phyloP scores from a whole-genome alignment of 2,329 filamentous ascomycete genomes.

The Beauveria caledonica region DNA sequence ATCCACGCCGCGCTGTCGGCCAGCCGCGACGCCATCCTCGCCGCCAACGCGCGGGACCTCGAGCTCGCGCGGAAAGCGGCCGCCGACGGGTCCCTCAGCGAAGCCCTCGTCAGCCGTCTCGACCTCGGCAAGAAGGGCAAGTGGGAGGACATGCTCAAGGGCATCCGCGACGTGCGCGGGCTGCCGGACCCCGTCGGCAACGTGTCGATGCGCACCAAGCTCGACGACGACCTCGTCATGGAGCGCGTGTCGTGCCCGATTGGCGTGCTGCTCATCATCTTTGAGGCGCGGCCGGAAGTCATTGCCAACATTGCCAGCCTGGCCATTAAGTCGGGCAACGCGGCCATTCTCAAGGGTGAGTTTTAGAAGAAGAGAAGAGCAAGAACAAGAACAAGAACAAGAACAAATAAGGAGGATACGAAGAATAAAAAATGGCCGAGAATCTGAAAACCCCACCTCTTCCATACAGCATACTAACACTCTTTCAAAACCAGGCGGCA shows the following conservation, averaged over 20 bases:
- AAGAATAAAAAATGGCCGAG: no score
- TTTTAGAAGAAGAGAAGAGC: neutral
- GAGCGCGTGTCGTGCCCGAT: slow-evolving; percentile 91
- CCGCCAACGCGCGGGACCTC: slow-evolving; percentile 80
- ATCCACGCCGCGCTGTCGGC: slow-evolving; percentile 70
- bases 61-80: slow-evolving; percentile 65
- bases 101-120: slow-evolving; percentile 78
- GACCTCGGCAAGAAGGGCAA: slow-evolving; percentile 83
- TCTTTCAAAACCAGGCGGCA: slow-evolving; percentile 53
- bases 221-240: slow-evolving; percentile 79
- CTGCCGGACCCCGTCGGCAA: slow-evolving; percentile 86
- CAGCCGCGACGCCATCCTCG: slow-evolving; percentile 67
- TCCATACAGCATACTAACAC: neutral
- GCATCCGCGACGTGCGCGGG: slow-evolving; percentile 78
- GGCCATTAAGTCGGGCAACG: slow-evolving; percentile 94
- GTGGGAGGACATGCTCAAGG: slow-evolving; percentile 96
- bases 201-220: slow-evolving; percentile 70
- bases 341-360: slow-evolving; percentile 83
- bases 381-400: neutral
- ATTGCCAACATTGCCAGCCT: slow-evolving; percentile 96
- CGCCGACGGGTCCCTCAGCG: slow-evolving; percentile 64
- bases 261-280: slow-evolving; percentile 95
- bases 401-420: no score
- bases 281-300: slow-evolving; percentile 94
- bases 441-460: neutral